Evolutionary conservation across 106 monocot genomes (phyloP), one percentile per base, ranked within the genome.

Genomic region (Dendrobium nobile): DNA sequence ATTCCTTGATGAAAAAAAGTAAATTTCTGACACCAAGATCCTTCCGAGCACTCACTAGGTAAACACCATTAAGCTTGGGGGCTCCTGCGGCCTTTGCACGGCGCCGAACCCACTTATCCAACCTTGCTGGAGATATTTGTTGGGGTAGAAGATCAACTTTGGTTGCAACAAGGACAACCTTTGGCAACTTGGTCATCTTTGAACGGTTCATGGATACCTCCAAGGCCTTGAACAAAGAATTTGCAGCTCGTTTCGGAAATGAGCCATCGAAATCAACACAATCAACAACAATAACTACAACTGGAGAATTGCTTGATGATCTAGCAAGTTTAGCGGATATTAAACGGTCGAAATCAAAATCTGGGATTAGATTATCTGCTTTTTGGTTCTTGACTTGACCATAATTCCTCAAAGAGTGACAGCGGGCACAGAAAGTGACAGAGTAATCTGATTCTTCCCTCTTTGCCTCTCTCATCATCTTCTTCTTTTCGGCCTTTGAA

Each of bases 181-280:
- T 99, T 9, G 99, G 99, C 77, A 85, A 75, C 56, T 90, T 91
- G 42, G 61, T 65, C 22, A 80, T 4, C 47, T 91, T 99, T 11
- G 78, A 61, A 28, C 77, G 58, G 7, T 73, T 86, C 67, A 82
- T 90, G 51, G 80, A 82, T 59, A 84, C 84, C 54, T 93, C 89
- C 76, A 99, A 81, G 9, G 87, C 95, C 67, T 88, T 92, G 83
- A 99, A 99, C 84, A 99, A 83, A 47, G 99, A 99, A 24, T 90
- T 93, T 1, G 85, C 95, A 5, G 99, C 99, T n/a, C 91, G 81
- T 80, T 90, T 95, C 0, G 99, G 99, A 77, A 99, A 99, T 11
- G 99, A 99, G 2, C 93, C 99, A 77, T 99, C 95, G 28, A 99
- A 99, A 74, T 99, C 91, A 16, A 91, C 91, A 65, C 87, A 95